Base-by-base conservation (phyloP, 495 filamentous ascomycete genomes). In the Penicillium alfredii region DNA sequence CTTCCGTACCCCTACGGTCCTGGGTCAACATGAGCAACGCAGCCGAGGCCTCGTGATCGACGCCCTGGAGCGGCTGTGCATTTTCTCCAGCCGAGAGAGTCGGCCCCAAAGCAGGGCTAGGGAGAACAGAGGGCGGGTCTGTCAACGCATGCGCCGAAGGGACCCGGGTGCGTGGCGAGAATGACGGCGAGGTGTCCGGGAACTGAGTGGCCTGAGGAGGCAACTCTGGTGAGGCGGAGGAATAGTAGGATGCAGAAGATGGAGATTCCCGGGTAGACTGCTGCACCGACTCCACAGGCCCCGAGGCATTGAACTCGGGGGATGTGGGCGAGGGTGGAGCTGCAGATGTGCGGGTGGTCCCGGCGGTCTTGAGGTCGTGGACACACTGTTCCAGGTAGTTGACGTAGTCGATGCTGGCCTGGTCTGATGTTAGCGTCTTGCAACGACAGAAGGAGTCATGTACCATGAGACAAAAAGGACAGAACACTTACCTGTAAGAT, bases 331-430 rank as follows among this genome's bases (percentile, higher is more conserved):
- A 66, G 9, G 60, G 53, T 11, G 56, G 49, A n/a, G 36, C 25
- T 8, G 17, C 29, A 0, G 38, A 17, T 1, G 40, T 36, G 21
- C 47, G 40, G 21, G 48, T 37, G 25, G 50, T 47, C 21, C 53
- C 60, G n/a, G 71, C 77, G 6, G 69, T 78, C 52, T 94, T 89
- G 20, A 97, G 66, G 44, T 92, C 83, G 9, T 71, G 56, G 14
- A 97, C 81, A 55, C 92, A 97, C 56, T 84, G 77, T 53, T 98
- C 86, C 2, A 98, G 77, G 50, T 98, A 98, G 41, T 84, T 85
- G 39, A 96, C 80, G 53, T 98, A 97, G 48, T 97, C 92, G 49
- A 98, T 97, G 45, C 87, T 93, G 12, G 92, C 84, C 89, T 94
- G 12, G 32, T 15, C 23, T 8, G 23, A 2, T 8, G 23, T 25